These are phyloP conservation scores for Trichosanthes cucumerina DNA, from an alignment of 306 rosid species.

Conservation along the genomic window DNA sequence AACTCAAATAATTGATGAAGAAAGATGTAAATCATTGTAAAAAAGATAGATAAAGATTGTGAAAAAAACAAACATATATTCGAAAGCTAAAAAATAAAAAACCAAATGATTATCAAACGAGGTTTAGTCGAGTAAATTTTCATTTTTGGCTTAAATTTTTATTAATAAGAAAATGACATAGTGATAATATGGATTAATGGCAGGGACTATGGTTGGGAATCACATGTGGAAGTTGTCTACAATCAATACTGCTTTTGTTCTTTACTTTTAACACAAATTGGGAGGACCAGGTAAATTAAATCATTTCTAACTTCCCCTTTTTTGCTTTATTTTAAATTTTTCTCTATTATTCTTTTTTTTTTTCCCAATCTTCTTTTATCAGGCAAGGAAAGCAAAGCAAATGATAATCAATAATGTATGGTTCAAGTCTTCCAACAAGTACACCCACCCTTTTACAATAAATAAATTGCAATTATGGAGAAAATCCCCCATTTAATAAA, in stretches of 20 bases:
- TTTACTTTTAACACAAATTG: background rate
- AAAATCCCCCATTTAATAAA: background rate
- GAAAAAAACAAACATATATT: too few species aligned
- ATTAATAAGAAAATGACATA: too few species aligned
- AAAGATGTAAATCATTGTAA: too few species aligned
- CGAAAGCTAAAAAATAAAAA: too few species aligned
- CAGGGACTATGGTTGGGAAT: constrained; percentile 8
- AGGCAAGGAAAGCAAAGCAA: constrained; percentile 3
- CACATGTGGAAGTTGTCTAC: background rate
- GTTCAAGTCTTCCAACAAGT: background rate
- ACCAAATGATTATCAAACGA: too few species aligned
- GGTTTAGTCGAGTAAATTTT: too few species aligned
- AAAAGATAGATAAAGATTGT: too few species aligned
- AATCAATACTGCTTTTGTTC: background rate
- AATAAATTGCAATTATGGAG: background rate
- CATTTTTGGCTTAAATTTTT: too few species aligned
- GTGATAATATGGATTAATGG: background rate
- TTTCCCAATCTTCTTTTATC: background rate
- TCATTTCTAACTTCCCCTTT: background rate
- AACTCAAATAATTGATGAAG: too few species aligned
- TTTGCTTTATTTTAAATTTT: background rate
- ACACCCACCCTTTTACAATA: background rate
- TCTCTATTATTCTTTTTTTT: background rate
- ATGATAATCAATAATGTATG: background rate
- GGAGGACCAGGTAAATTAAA: background rate